phyloP scores from a whole-genome alignment of 345 rosid species.

The Stellera chamaejasme region DNA sequence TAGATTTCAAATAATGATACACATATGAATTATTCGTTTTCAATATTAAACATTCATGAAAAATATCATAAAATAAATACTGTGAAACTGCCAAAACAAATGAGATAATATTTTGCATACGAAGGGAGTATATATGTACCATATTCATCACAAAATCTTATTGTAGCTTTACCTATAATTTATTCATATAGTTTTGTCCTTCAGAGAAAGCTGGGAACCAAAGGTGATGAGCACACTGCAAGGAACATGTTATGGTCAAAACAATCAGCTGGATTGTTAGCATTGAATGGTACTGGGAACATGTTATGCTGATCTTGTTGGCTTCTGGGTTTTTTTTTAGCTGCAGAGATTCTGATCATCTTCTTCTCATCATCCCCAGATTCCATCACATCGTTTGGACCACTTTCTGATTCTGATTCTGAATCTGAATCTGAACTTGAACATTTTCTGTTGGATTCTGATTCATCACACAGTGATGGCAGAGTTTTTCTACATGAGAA shows the following conservation, averaged over 20 bases:
- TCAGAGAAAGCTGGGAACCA: slow-evolving; percentile 24
- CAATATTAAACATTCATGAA: too few relatives aligned
- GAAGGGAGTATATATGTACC: too few relatives aligned
- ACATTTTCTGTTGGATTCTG: slow-evolving; percentile 32
- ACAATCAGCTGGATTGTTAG: slow-evolving; percentile 9
- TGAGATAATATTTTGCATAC: too few relatives aligned
- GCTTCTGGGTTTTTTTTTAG: slow-evolving; percentile 17
- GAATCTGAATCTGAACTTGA: slow-evolving; percentile 4
- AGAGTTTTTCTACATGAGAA: slow-evolving; percentile 19
- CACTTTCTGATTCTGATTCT: slow-evolving; percentile 31
- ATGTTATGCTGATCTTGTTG: slow-evolving; percentile 12
- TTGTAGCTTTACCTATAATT: too few relatives aligned
- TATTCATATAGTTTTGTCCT: too few relatives aligned
- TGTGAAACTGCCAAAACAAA: too few relatives aligned
- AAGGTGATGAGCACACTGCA: slow-evolving; percentile 21
- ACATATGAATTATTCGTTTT: too few relatives aligned
- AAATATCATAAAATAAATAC: too few relatives aligned
- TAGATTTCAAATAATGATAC: too few relatives aligned
- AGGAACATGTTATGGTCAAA: slow-evolving; percentile 22
- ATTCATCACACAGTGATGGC: slow-evolving; percentile 41
- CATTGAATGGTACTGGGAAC: slow-evolving; percentile 4
- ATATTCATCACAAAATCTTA: too few relatives aligned
- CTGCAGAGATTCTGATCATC: slow-evolving; percentile 2
- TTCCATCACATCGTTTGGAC: slow-evolving; percentile 18
- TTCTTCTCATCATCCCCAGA: slow-evolving; percentile 8